Percentiles rank a stretch among this genome's conserved stretches.
phyloP scores from a whole-genome alignment of 768 basidiomycete species.

The Collybia nuda region DNA sequence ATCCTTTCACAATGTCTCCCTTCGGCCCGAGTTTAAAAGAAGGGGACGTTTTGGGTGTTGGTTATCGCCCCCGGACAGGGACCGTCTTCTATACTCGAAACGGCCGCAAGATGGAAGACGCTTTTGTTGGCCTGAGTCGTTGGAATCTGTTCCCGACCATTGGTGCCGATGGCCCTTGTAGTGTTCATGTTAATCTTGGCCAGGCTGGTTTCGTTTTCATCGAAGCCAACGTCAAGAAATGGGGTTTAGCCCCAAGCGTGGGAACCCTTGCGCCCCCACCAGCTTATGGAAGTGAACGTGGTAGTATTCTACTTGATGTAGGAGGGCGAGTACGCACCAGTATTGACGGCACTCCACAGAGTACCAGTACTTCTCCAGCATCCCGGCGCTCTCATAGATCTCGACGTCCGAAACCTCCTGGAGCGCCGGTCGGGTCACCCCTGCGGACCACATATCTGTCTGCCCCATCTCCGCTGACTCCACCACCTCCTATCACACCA shows the following conservation, averaged over 20 bases:
- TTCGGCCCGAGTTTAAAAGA: constrained; percentile 87
- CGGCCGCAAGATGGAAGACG: constrained; percentile 95
- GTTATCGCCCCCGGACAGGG: constrained; percentile 93
- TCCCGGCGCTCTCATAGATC: constrained; percentile 63
- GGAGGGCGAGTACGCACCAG: constrained; percentile 56
- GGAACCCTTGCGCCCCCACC: constrained; percentile 97
- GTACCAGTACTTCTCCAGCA: constrained; percentile 45
- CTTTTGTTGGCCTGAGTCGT: constrained; percentile 83
- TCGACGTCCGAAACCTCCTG: constrained; percentile 46
- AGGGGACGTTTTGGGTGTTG: constrained; percentile 94
- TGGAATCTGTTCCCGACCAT: constrained; percentile 98
- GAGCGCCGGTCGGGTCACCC: constrained; percentile 54
- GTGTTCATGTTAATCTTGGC: constrained; percentile 95
- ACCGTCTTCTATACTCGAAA: constrained; percentile 99
- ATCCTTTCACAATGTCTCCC: constrained; percentile 84
- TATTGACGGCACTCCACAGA: constrained; percentile 38
- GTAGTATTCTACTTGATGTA: constrained; percentile 92
- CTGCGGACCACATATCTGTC: constrained; percentile 52
- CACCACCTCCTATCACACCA: constrained; percentile 74
- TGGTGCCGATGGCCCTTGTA: constrained; percentile 94
- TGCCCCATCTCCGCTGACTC: constrained; percentile 41
- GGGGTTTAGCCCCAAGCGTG: constrained; percentile 96
- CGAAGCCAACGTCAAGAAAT: constrained; percentile 99
- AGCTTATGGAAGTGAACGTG: constrained; percentile 95
- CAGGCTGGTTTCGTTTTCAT: constrained; percentile 99